Evolutionary conservation across 257 asterid genomes (phyloP).

Genomic region (Mitragyna speciosa): DNA sequence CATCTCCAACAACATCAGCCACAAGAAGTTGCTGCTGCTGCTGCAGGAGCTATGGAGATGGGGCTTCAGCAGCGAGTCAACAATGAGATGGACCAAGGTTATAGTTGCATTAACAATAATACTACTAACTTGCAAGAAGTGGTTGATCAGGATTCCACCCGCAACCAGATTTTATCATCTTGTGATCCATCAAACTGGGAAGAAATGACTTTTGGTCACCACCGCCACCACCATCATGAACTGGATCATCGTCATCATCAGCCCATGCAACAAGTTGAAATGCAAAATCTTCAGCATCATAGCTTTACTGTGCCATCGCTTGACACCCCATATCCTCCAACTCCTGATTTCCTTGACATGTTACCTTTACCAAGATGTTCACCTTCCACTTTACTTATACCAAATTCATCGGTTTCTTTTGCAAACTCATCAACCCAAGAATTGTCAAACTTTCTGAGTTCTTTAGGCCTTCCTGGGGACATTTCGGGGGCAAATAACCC

Average conservation of each 20-base stretch:
- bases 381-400: slow-evolving; percentile 37
- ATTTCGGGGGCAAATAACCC: slow-evolving; percentile 26
- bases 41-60: slow-evolving; percentile 52
- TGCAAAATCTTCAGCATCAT: slow-evolving; percentile 34
- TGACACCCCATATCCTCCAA: slow-evolving; percentile 33
- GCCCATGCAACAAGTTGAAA: slow-evolving; percentile 25
- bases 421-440: slow-evolving; percentile 32
- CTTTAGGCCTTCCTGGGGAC: slow-evolving; percentile 72
- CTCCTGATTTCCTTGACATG: slow-evolving; percentile 64
- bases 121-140: slow-evolving; percentile 36
- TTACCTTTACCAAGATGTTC: slow-evolving; percentile 63
- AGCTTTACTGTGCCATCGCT: slow-evolving; percentile 29
- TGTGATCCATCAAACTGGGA: slow-evolving; percentile 52
- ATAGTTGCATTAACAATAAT: slow-evolving; percentile 24
- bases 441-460: slow-evolving; percentile 45
- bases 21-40: slow-evolving; percentile 9
- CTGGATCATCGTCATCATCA: slow-evolving; percentile 9
- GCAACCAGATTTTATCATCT: slow-evolving; percentile 21
- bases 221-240: slow-evolving; percentile 24
- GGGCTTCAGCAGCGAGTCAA: slow-evolving; percentile 60
- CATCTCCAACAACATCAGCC: slow-evolving; percentile 12
- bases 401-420: slow-evolving; percentile 45
- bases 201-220: slow-evolving; percentile 31
- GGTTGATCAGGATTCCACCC: slow-evolving; percentile 10
- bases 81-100: slow-evolving; percentile 45